Percentiles rank a stretch among this genome's conserved stretches.
phyloP scores from a whole-genome alignment of 495 filamentous ascomycete genomes.

The Melanomma pulvis-pyrius region DNA sequence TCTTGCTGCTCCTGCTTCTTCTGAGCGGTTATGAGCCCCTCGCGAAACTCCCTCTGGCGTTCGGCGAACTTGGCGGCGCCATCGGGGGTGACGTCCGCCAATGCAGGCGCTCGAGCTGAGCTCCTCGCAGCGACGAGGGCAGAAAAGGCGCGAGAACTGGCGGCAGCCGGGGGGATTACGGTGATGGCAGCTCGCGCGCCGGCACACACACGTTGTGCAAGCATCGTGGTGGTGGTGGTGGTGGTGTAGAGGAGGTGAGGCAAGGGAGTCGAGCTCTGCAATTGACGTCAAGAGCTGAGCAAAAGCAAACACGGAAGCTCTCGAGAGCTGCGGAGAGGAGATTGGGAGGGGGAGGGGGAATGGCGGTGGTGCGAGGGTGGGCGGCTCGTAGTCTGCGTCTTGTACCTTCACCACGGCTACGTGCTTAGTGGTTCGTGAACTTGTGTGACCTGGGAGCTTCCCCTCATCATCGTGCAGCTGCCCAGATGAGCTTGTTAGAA shows the following conservation, averaged over 20 bases:
- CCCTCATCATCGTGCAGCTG: conserved; percentile 25
- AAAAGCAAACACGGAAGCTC: conserved; percentile 18
- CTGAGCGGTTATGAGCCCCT: conserved; percentile 73
- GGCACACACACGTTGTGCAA: conserved; percentile 26
- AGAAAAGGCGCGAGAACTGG: conserved; percentile 32
- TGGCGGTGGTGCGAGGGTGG: background rate
- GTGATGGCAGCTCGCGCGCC: conserved; percentile 28
- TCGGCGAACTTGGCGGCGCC: conserved; percentile 73
- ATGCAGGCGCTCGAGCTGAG: conserved; percentile 64
- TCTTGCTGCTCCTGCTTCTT: conserved; percentile 78
- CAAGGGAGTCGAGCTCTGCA: conserved; percentile 6
- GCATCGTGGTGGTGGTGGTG: conserved; percentile 17
- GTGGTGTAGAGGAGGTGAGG: background rate
- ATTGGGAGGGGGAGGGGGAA: background rate
- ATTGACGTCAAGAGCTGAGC: conserved; percentile 30
- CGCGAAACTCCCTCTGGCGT: conserved; percentile 83
- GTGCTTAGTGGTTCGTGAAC: background rate
- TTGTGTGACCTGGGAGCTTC: conserved; percentile 31
- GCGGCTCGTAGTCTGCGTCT: conserved; percentile 16
- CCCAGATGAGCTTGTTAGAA: conserved; percentile 5
- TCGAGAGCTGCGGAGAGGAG: background rate
- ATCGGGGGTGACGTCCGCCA: conserved; percentile 79
- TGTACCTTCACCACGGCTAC: conserved; percentile 17
- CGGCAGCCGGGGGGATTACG: conserved; percentile 6
- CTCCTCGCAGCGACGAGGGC: conserved; percentile 27